Base-by-base conservation (phyloP, 192 early-diverging fungal species). In the Neocallimastix lanati region DNA sequence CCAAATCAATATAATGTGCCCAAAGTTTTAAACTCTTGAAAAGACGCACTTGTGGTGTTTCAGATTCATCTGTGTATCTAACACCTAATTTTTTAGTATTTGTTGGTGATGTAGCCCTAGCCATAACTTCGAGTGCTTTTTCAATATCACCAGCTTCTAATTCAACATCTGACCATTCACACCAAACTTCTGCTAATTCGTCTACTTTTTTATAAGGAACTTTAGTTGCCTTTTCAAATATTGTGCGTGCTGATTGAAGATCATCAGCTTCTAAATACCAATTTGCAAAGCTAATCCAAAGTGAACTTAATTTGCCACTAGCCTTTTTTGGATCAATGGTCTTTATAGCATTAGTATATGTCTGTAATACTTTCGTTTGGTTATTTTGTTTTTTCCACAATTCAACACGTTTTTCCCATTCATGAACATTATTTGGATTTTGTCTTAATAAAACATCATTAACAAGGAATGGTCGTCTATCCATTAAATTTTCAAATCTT, bases 1-100 rank as follows among this genome's bases (percentile, higher is more conserved):
- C 94, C 78, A 99, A 82, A 84, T 99, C 98, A 29, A 98, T 93
- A 83, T 95, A 94, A 81, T 94, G 92, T 18, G 91, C 90, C 98
- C 98, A 99, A 40, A 98, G 85, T 36, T 92, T 92, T 67, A 93
- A 83, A 79, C 91, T 92, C 80, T 96, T 96, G 85, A 93, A 96
- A 13, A 97, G 87, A 21, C 96, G 92, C 28, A 85, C 83, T 78
- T 94, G 93, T 12, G 93, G 91, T 15, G 93, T 86, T 77, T 92
- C 77, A 2, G 85, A 88, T 81, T 97, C 95, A 80, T 99, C 96
- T 77, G 88, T 88, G 82, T 90, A 98, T 29, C 91, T 86, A 35
- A 94, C 85, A 78, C 85, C 84, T 16, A 29, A 77, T 21, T 84
- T 28, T 38, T 86, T 84, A 21, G 25, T 4, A 67, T 67, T 67